phyloP scores from a whole-genome alignment of 2,329 filamentous ascomycete species.

The Monilinia laxa region DNA sequence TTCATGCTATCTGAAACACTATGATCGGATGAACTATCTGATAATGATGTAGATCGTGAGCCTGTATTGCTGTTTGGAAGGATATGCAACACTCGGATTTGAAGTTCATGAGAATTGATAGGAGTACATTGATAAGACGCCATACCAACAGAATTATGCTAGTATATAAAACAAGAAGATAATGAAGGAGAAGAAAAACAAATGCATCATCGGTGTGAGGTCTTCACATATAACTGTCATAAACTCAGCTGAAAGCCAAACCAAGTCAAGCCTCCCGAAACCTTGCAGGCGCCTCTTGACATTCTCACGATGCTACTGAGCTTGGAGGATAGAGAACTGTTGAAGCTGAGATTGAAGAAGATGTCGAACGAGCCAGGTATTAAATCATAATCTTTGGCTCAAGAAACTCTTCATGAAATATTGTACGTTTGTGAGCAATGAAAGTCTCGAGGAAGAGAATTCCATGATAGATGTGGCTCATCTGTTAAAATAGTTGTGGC shows the following conservation, averaged over 20 bases:
- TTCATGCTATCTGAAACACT: not conserved
- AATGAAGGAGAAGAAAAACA: not conserved
- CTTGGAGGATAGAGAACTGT: too few relatives aligned
- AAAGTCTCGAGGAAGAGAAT: too few relatives aligned
- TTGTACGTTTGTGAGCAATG: too few relatives aligned
- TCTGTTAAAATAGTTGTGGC: too few relatives aligned
- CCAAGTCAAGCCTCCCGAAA: slow-evolving; percentile 6
- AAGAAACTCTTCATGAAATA: too few relatives aligned
- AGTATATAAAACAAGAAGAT: not conserved
- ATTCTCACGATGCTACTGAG: not conserved
- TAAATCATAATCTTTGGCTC: not conserved
- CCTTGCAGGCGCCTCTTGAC: slow-evolving; percentile 4
- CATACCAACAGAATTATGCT: not conserved
- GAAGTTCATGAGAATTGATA: not conserved
- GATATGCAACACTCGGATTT: slow-evolving; percentile 15
- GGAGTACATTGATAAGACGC: slow-evolving; percentile 2
- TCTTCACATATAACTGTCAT: not conserved
- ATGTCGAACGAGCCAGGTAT: too few relatives aligned
- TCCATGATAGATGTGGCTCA: too few relatives aligned
- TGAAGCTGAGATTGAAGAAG: too few relatives aligned
- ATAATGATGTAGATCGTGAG: too few relatives aligned
- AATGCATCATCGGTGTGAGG: not conserved
- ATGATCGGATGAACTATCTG: not conserved
- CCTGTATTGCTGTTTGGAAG: not conserved
- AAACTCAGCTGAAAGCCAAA: not conserved